Evolutionary conservation across 106 monocot species (phyloP).

Genomic region (Narthecium ossifragum): DNA sequence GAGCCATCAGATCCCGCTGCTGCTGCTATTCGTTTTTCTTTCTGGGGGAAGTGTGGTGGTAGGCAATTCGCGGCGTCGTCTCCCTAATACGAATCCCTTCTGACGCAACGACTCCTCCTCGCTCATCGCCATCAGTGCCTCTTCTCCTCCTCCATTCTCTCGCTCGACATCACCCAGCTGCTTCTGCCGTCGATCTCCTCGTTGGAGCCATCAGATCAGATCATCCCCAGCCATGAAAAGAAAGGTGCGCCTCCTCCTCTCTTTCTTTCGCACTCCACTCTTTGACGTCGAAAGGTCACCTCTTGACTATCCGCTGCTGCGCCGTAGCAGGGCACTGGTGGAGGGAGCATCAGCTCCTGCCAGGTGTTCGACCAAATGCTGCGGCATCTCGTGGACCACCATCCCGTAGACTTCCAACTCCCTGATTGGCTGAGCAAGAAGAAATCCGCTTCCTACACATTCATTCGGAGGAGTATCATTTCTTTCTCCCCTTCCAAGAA

Average conservation of each 20-base stretch:
- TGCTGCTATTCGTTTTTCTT: too few species aligned
- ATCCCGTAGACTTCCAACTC: conserved; percentile 29
- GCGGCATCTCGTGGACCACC: conserved; percentile 13
- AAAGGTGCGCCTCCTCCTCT: not conserved
- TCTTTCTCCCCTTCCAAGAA: not conserved
- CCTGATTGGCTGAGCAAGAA: conserved; percentile 33
- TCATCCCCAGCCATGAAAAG: conserved; percentile 4
- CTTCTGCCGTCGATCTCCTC: too few species aligned
- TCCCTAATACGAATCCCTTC: too few species aligned
- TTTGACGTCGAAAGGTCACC: not conserved
- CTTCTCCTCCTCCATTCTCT: too few species aligned
- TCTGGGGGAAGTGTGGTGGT: too few species aligned
- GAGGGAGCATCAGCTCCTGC: not conserved
- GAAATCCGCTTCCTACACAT: conserved; percentile 27
- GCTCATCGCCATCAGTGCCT: too few species aligned
- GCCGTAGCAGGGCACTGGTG: not conserved
- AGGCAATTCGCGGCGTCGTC: too few species aligned
- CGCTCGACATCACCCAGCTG: too few species aligned
- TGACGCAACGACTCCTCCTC: too few species aligned
- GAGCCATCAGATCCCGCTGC: too few species aligned
- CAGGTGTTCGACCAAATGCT: conserved; percentile 21
- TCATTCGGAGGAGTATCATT: conserved; percentile 39
- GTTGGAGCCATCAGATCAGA: too few species aligned
- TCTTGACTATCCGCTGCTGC: not conserved
- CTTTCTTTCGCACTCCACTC: not conserved